Conservation (phyloP, 805 yeast genomes). For the Clavispora vitiphila region DNA sequence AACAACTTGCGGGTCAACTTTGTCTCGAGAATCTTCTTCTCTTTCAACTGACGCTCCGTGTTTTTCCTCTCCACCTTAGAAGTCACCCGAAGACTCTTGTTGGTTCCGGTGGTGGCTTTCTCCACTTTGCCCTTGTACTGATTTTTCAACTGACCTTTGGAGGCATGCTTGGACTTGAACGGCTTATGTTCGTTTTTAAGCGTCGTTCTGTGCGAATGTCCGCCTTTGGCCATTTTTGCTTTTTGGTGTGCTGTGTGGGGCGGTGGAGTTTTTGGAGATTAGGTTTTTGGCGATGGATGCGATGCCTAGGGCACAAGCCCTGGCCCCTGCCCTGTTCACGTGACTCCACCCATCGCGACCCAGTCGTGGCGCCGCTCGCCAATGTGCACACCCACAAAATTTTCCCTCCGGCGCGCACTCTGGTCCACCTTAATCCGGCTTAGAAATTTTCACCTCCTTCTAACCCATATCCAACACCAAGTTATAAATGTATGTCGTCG, state of each 20-base stretch:
- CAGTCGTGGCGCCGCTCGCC: not conserved
- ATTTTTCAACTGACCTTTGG: constrained; percentile 82
- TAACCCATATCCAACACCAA: constrained; percentile 1
- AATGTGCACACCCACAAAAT: constrained; percentile 2
- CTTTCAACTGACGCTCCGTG: constrained; percentile 69
- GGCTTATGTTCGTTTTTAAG: constrained; percentile 81
- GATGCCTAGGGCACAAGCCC: constrained; percentile 5
- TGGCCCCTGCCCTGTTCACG: not conserved
- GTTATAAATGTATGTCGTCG: constrained; percentile 1
- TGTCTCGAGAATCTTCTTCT: constrained; percentile 60
- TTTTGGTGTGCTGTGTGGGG: not conserved
- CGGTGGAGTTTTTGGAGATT: too few relatives aligned
- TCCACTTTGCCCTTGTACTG: constrained; percentile 84
- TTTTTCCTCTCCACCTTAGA: constrained; percentile 69
- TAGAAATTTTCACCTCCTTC: constrained; percentile 3
- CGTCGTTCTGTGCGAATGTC: constrained; percentile 77
- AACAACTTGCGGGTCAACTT: constrained; percentile 63
- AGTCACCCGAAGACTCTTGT: constrained; percentile 34
- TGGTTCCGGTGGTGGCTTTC: constrained; percentile 38
- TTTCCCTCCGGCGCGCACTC: not conserved
- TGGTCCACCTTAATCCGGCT: not conserved
- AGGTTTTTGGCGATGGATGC: not conserved
- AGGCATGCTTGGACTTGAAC: constrained; percentile 86
- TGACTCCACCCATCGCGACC: not conserved
- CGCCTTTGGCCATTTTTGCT: constrained; percentile 52